These are phyloP conservation scores for Wickerhamomyces rabaulensis DNA, from an alignment of 805 yeast species.

Conservation along the genomic window DNA sequence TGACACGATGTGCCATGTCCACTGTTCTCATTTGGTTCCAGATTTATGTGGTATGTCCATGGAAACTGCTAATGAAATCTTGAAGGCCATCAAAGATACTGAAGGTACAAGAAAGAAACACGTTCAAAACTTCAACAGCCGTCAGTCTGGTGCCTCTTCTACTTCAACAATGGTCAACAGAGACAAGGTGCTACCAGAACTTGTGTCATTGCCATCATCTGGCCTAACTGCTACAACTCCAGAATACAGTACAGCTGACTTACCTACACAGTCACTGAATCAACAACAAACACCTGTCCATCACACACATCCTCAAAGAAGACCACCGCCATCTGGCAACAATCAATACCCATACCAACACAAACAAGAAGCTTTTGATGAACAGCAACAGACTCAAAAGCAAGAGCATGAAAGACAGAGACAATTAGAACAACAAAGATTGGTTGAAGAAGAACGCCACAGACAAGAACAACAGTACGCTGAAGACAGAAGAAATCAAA, in stretches of 20 bases:
- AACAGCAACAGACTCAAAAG: slow-evolving; percentile 4
- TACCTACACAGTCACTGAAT: slow-evolving; percentile 15
- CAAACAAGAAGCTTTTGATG: slow-evolving; percentile 2
- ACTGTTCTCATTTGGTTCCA: slow-evolving; percentile 92
- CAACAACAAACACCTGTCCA: slow-evolving; percentile 11
- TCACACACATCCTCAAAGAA: slow-evolving; percentile 18
- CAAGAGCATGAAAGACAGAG: slow-evolving; percentile 2
- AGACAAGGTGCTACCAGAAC: neutral
- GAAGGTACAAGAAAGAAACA: slow-evolving; percentile 32
- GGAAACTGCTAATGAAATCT: slow-evolving; percentile 90
- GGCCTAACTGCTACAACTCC: neutral
- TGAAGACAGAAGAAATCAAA: slow-evolving; percentile 12
- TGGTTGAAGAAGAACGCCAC: slow-evolving; percentile 10
- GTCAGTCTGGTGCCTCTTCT: slow-evolving; percentile 11
- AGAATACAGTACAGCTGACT: neutral
- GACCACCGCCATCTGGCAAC: slow-evolving; percentile 19
- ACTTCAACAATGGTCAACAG: slow-evolving; percentile 5
- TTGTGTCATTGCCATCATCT: slow-evolving; percentile 2
- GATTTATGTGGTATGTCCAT: slow-evolving; percentile 98
- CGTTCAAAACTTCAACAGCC: slow-evolving; percentile 12
- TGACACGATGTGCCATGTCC: slow-evolving; percentile 91
- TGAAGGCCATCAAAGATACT: slow-evolving; percentile 77
- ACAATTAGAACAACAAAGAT: slow-evolving; percentile 14
- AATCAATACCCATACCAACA: neutral
- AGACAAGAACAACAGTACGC: slow-evolving; percentile 12